phyloP scores from a whole-genome alignment of 108 stramenopile genomes.

The Cyclotella distinguenda region DNA sequence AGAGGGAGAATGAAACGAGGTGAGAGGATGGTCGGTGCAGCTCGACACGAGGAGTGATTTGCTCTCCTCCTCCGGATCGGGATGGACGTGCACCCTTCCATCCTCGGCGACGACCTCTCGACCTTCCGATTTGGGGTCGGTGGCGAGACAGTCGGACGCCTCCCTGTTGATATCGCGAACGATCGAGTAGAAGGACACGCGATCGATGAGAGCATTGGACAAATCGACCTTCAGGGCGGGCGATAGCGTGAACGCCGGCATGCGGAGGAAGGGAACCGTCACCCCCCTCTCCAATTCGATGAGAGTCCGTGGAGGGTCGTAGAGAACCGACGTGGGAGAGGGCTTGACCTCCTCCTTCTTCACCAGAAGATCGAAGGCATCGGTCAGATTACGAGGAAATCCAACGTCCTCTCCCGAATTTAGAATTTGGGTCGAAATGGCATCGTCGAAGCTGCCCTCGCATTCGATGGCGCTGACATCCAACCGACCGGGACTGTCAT shows the following conservation, averaged over 20 bases:
- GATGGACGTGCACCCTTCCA: conserved; percentile 42
- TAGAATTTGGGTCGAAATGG: neutral
- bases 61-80: conserved; percentile 30
- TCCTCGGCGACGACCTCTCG: conserved; percentile 42
- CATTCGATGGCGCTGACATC: conserved; percentile 33
- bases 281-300: conserved; percentile 26
- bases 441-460: conserved; percentile 8
- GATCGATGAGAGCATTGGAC: conserved; percentile 63
- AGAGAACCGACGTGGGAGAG: conserved; percentile 29
- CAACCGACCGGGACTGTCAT: neutral
- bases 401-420: neutral
- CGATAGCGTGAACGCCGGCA: conserved; percentile 61
- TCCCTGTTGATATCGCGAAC: conserved; percentile 89
- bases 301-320: neutral
- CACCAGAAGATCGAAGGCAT: conserved; percentile 33
- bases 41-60: conserved; percentile 26
- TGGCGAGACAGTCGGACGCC: conserved; percentile 45
- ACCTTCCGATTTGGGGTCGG: conserved; percentile 37
- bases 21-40: conserved; percentile 1
- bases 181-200: conserved; percentile 77
- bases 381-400: conserved; percentile 33
- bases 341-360: conserved; percentile 12
- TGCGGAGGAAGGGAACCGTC: conserved; percentile 18
- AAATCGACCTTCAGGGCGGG: conserved; percentile 57
- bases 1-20: neutral